Evolutionary conservation across 495 filamentous ascomycete species (phyloP), one percentile per base, ranked within the genome.

Genomic region (Cudoniella acicularis): DNA sequence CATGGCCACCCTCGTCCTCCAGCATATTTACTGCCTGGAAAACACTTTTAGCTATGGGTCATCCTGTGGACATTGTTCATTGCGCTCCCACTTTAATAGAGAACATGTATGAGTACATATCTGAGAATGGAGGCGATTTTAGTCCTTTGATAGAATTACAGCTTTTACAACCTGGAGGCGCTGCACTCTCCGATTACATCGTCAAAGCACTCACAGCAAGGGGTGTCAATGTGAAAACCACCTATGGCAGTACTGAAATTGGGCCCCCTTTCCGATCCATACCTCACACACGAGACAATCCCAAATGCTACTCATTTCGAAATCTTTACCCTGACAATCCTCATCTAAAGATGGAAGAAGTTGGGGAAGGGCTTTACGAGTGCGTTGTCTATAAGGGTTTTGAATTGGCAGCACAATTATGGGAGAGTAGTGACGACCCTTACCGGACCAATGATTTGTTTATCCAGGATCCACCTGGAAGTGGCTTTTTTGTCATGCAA

Each of bases 221-320:
- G n/a, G 64, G 64, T 1, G 58, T 67, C 6, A 67, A 67, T 40
- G 61, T 67, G 50, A 67, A 67, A 36, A 64, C 64, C 1, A 67
- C 64, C 2, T 67, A 64, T 22, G 64, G 64, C 1, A 64, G 61
- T 30, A 67, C 64, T 17, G 64, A 67, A 42, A 67, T 67, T 54
- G 64, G 64, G 8, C 64, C 64, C 20, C 61, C 64, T 1, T 59
- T 67, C 17, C 61, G 64, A n/a, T 52, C 64, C 26, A 64, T 67
- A 30, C 61, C 64, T 13, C 60, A 66, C 26, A 61, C 54, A 0
- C 41, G 51, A 18, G 47, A 54, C 18, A 67, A 62, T 57, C 43
- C 49, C 0, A 47, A 55, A 41, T 64, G 61, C 54, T 67, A 67
- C 48, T 48, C 61, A 30, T 64, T 67, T 51, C 42, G 61, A 24